Base-by-base conservation (phyloP, 768 basidiomycete genomes). In the Hygrophoropsis aurantiaca region DNA sequence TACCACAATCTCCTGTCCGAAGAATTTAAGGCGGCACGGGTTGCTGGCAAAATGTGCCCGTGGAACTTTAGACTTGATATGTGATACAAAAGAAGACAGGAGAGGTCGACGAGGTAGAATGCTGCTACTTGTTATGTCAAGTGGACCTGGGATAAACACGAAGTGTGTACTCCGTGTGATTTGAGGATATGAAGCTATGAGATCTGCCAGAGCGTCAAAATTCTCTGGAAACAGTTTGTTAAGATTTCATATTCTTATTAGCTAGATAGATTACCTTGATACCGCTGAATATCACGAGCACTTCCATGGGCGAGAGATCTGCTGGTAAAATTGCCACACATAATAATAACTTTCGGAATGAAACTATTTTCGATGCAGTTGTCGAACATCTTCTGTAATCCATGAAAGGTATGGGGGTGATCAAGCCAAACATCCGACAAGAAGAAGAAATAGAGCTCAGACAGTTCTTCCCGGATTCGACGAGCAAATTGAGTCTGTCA, bases 381-480 rank as follows among this genome's bases (percentile, higher is more conserved):
- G 54, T 94, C 89, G 52, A 98, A 87, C 71, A 98, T 81, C 58
- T 85, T 85, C 50, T 82, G 79, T 11, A 99, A 74, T 4, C 90
- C 92, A 4, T 73, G 62, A 4, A 98, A 67, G 1, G 92, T 93
- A 48, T 85, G 80, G 0, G 91, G 84, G 53, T 90, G 83, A 67
- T 99, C 95, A 19, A 99, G 75, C 89, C 93, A 94, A 3, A 98
- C 85, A 64, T 99, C 97, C 0, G 97, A 98, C 32, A 98, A 74
- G 58, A 97, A 83, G 67, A 97, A 92, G 72, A 97, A 93, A 42
- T 90, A 80, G 26, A 91, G 72, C 45, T 94, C 85, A 11, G 84
- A 69, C 16, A 88, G 71, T 44, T 91, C 88, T 54, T 82, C 78
- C 47, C 75, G 75, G 37, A 90, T 69, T 11, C 87, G 82, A 24